Base-by-base conservation (phyloP, 495 filamentous ascomycete species). In the Massariosphaeria phaeospora region DNA sequence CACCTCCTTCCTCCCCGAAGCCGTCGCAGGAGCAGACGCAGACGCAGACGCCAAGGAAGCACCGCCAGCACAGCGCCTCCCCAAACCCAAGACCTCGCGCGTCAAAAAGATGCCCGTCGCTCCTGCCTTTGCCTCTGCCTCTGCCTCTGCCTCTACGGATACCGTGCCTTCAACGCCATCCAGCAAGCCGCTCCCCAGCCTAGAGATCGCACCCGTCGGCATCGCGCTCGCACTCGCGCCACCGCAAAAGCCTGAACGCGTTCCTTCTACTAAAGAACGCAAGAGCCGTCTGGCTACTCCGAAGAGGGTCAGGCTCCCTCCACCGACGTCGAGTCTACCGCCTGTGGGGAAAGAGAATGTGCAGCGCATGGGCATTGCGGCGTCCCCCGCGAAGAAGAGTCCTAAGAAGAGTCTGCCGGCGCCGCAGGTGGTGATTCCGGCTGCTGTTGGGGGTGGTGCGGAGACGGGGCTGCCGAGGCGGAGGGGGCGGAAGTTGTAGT, bases 201-300 rank as follows among this genome's bases (percentile, higher is more conserved):
- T 10, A 23, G 46, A 49, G 26, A 18, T 52, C 3, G 31, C 40
- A 2, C 31, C 53, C 44, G 41, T 46, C 1, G 39, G 20, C 5
- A 30, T 55, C 17, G 57, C 50, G 29, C 41, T 23, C 11, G 27
- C 21, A 11, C 42, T 47, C 13, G n/a, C n/a, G n/a, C n/a, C n/a
- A n/a, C n/a, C n/a, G n/a, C n/a, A n/a, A n/a, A n/a, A n/a, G n/a
- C 21, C 36, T 8, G 35, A 12, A 3, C 20, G 10, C 15, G 17
- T 10, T 2, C 46, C 26, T 12, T 8, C n/a, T n/a, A 24, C 31
- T 8, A 63, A 59, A 17, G 61, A 63, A 25, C 50, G 50, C 8
- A 64, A 64, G 18, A 61, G 52, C 42, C 51, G 48, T 10, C 43
- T 64, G 1, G 57, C 57, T 3, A 64, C 61, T 0, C 57, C 61